These are phyloP conservation scores for Panellus pusillus DNA, from an alignment of 768 basidiomycete species.

Conservation along the genomic window DNA sequence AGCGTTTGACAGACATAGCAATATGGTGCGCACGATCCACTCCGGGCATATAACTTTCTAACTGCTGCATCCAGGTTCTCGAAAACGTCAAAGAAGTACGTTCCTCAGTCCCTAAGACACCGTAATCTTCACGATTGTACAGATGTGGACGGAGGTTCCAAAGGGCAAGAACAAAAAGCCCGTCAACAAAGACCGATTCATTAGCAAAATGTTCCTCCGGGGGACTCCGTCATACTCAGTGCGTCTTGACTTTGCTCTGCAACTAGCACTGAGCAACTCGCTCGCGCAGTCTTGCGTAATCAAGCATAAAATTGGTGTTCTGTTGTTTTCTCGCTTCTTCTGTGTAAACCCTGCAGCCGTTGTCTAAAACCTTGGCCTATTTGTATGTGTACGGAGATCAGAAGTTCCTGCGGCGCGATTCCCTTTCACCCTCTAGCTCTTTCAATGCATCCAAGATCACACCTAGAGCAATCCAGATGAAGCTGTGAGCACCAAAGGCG, in stretches of 20 bases:
- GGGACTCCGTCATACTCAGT: conserved; percentile 98
- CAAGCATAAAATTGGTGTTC: conserved; percentile 46
- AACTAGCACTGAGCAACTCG: no score
- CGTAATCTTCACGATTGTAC: neutral
- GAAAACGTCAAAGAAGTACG: conserved; percentile 97
- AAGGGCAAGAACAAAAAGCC: conserved; percentile 99
- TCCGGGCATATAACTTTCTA: conserved; percentile 14
- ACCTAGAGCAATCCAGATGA: conserved; percentile 60
- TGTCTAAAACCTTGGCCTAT: no score
- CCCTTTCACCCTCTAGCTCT: conserved; percentile 42
- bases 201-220: conserved; percentile 98
- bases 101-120: neutral
- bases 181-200: conserved; percentile 98
- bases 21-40: conserved; percentile 70
- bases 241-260: conserved; percentile 25
- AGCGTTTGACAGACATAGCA: conserved; percentile 97
- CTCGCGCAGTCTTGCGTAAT: conserved; percentile 66
- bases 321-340: conserved; percentile 6
- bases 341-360: neutral
- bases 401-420: conserved; percentile 17
- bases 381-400: conserved; percentile 7
- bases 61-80: conserved; percentile 59
- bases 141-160: conserved; percentile 99
- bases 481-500: conserved; percentile 59
- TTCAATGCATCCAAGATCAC: conserved; percentile 55